phyloP scores from a whole-genome alignment of 371 early-diverging fungal species.

The Lichtheimia hyalospora region DNA sequence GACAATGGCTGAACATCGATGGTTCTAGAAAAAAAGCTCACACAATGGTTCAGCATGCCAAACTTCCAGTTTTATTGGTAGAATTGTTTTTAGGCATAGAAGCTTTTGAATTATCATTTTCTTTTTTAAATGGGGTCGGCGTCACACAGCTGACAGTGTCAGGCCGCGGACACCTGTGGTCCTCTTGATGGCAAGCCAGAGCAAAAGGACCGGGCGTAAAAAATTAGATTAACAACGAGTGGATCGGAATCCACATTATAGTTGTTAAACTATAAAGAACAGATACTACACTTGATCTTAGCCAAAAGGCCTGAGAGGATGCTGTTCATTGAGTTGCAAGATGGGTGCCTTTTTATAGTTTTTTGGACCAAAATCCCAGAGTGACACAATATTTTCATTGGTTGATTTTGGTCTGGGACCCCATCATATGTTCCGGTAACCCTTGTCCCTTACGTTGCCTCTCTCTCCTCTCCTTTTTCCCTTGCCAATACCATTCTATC shows the following conservation, averaged over 20 bases:
- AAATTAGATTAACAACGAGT: constrained; percentile 51
- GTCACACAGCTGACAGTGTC: constrained; percentile 24
- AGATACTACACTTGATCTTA: constrained; percentile 81
- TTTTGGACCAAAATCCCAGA: not conserved
- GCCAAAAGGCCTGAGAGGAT: constrained; percentile 71
- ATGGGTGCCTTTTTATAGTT: constrained; percentile 17
- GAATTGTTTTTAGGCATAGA: no score
- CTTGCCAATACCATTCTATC: no score
- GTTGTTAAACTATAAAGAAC: constrained; percentile 71
- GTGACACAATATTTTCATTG: no score
- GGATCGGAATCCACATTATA: constrained; percentile 45
- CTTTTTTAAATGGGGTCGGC: constrained; percentile 17
- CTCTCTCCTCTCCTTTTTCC: no score
- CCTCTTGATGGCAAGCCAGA: constrained; percentile 22
- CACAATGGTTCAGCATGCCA: no score
- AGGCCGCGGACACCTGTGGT: constrained; percentile 27
- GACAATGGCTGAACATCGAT: no score
- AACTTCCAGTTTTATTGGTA: no score
- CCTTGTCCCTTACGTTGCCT: no score
- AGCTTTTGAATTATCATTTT: constrained; percentile 14
- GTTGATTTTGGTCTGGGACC: no score
- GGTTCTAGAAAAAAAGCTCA: no score
- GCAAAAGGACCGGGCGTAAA: constrained; percentile 27
- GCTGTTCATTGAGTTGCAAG: constrained; percentile 24
- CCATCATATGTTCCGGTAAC: no score